Evolutionary conservation across 2,329 filamentous ascomycete genomes (phyloP).

Genomic region (Lachnellula arida): DNA sequence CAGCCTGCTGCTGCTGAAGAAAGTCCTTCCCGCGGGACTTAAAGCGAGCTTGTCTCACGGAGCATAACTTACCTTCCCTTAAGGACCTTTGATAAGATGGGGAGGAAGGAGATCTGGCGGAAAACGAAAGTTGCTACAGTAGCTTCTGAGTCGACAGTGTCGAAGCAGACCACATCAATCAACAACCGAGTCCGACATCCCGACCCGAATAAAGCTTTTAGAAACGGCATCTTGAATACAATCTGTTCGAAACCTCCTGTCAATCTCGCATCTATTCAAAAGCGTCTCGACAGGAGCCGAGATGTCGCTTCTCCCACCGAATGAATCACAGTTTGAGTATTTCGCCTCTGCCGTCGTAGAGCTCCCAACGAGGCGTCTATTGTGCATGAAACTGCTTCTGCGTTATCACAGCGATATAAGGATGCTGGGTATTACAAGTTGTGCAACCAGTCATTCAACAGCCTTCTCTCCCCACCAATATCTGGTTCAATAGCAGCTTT

Average conservation of each 20-base stretch:
- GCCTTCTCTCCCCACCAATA: conserved; percentile 22
- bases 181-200: conserved; percentile 3
- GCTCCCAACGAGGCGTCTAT: conserved; percentile 8
- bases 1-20: too few species aligned
- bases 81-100: conserved; percentile 5
- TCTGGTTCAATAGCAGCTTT: conserved; percentile 29
- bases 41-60: conserved; percentile 1
- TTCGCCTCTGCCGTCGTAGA: conserved; percentile 3
- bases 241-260: conserved; percentile 1
- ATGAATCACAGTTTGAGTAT: conserved; percentile 8
- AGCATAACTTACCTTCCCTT: too few species aligned
- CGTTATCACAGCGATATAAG: conserved; percentile 9
- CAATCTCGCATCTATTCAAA: conserved; percentile 2
- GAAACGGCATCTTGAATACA: conserved; percentile 10
- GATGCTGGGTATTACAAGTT: conserved; percentile 5
- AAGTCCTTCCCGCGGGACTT: too few species aligned
- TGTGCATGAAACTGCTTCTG: conserved; percentile 9
- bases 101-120: neutral
- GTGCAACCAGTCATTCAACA: conserved; percentile 20
- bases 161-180: neutral
- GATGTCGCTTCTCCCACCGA: conserved; percentile 3
- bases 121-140: neutral
- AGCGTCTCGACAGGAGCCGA: conserved; percentile 2
- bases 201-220: neutral
- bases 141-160: neutral